These are phyloP conservation scores for Apiotrichum domesticum DNA, from an alignment of 1,284 basidiomycete species.

Conservation along the genomic window DNA sequence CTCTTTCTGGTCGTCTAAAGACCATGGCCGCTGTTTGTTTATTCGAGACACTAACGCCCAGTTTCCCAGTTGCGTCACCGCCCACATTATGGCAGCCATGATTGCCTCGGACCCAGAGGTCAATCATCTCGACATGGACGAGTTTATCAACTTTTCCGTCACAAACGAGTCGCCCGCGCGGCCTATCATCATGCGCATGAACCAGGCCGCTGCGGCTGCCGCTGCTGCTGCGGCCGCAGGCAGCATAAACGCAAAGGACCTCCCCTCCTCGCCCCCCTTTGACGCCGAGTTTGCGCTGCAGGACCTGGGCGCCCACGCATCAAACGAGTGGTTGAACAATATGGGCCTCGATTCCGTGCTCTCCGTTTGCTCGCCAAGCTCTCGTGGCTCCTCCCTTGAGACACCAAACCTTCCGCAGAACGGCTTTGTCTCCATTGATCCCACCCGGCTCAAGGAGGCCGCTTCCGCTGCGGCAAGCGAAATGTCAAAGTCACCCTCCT, in stretches of 20 bases:
- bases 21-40: too few species aligned
- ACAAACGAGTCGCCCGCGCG: slow-evolving; percentile 5
- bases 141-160: slow-evolving; percentile 15
- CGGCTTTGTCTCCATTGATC: slow-evolving; percentile 13
- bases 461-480: not conserved
- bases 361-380: slow-evolving; percentile 7
- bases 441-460: slow-evolving; percentile 13
- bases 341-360: slow-evolving; percentile 8
- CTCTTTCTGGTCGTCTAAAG: too few species aligned
- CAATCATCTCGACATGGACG: slow-evolving; percentile 12
- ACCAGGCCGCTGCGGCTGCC: not conserved
- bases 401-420: slow-evolving; percentile 11
- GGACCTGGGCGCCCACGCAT: slow-evolving; percentile 7
- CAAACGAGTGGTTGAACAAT: slow-evolving; percentile 8
- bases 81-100: slow-evolving; percentile 3
- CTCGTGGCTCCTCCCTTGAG: slow-evolving; percentile 16
- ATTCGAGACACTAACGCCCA: not conserved
- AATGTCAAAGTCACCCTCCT: not conserved
- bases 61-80: not conserved
- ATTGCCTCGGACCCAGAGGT: slow-evolving; percentile 1
- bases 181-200: slow-evolving; percentile 2
- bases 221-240: not conserved
- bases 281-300: slow-evolving; percentile 5
- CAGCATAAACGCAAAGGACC: slow-evolving; percentile 1
- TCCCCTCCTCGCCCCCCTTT: slow-evolving; percentile 4